Evolutionary conservation across 208 protist genomes (phyloP).

Genomic region (Herpetomonas tarakana): DNA sequence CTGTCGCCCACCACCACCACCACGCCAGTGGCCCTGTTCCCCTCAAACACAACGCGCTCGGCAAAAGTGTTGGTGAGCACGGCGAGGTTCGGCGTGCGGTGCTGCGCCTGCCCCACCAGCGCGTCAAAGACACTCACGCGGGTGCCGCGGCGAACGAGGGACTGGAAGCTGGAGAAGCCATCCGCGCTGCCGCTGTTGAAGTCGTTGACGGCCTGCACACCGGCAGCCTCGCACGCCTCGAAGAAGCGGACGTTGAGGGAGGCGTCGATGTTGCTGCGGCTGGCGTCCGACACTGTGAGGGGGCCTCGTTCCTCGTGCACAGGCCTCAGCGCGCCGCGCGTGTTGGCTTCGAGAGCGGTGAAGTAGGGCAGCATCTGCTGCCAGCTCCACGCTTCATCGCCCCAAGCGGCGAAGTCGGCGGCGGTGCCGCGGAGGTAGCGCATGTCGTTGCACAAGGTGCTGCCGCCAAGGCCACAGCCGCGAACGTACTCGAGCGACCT

Average conservation of each 20-base stretch:
- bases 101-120: conserved; percentile 22
- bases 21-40: conserved; percentile 14
- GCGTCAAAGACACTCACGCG: conserved; percentile 57
- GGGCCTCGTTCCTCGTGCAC: conserved; percentile 44
- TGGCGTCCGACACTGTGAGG: conserved; percentile 35
- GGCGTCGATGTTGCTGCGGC: conserved; percentile 48
- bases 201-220: conserved; percentile 37
- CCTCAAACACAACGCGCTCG: conserved; percentile 30
- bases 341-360: conserved; percentile 45
- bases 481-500: conserved; percentile 35
- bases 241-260: conserved; percentile 79
- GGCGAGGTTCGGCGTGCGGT: conserved; percentile 35
- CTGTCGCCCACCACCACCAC: conserved; percentile 11
- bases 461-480: conserved; percentile 59
- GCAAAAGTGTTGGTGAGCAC: conserved; percentile 26
- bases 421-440: conserved; percentile 50
- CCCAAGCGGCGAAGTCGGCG: conserved; percentile 40
- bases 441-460: conserved; percentile 59
- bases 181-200: conserved; percentile 50
- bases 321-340: conserved; percentile 12
- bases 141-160: conserved; percentile 30
- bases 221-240: conserved; percentile 74
- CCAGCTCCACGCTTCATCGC: conserved; percentile 41
- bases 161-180: conserved; percentile 63
- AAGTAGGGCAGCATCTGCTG: conserved; percentile 51